These are phyloP conservation scores for Antitrichia curtipendula DNA, from an alignment of 225 moss, liverwort and hornwort species.

Conservation along the genomic window DNA sequence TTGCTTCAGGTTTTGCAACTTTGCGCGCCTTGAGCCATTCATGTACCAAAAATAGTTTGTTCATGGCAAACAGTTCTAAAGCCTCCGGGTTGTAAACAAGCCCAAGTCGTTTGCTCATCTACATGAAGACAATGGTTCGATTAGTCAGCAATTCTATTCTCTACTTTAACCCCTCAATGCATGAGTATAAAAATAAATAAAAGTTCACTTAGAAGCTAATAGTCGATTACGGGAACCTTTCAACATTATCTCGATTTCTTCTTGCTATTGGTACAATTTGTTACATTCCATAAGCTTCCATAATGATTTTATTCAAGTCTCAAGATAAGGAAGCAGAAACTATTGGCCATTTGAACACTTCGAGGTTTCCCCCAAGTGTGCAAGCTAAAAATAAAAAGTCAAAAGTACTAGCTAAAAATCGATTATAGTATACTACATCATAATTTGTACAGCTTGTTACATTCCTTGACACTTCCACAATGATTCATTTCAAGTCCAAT, in stretches of 20 bases:
- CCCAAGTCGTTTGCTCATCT: slow-evolving; percentile 91
- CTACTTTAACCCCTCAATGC: neutral
- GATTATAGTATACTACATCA: neutral
- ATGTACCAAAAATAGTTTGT: slow-evolving; percentile 67
- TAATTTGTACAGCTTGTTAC: neutral
- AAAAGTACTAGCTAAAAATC: neutral
- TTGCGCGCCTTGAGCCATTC: slow-evolving; percentile 71
- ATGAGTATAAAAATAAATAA: neutral
- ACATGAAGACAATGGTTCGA: neutral
- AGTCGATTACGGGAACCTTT: neutral
- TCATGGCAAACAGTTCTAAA: slow-evolving; percentile 84
- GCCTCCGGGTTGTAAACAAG: slow-evolving; percentile 97
- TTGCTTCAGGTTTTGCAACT: slow-evolving; percentile 46
- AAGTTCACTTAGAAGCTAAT: neutral
- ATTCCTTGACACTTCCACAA: neutral
- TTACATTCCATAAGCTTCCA: neutral
- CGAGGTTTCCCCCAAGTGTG: neutral
- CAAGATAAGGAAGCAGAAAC: neutral
- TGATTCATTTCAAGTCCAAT: neutral
- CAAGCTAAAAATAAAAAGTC: neutral
- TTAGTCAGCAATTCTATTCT: neutral
- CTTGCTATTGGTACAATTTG: too few species aligned
- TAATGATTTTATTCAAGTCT: neutral
- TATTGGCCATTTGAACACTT: neutral
- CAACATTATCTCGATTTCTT: neutral